Percentiles rank a stretch among this genome's conserved stretches.
Evolutionary conservation across 345 rosid species (phyloP).

Genomic region (Corymbia maculata): DNA sequence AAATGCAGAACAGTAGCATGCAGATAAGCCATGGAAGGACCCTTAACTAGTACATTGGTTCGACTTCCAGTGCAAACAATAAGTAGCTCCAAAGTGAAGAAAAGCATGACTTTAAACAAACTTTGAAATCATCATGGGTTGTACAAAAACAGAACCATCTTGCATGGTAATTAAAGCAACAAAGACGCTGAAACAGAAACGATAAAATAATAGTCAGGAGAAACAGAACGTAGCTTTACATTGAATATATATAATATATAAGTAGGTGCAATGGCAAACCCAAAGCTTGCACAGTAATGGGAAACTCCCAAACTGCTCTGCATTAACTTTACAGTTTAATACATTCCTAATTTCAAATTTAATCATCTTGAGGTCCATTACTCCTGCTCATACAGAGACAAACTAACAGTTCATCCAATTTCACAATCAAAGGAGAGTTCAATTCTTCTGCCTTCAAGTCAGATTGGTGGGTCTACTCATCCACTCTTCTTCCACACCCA

Average conservation of each 20-base stretch:
- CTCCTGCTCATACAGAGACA: not conserved
- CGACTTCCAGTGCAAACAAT: not conserved
- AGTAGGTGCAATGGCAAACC: not conserved
- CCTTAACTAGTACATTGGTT: not conserved
- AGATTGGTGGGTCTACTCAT: not conserved
- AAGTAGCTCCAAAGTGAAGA: not conserved
- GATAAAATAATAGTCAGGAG: not conserved
- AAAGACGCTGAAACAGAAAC: not conserved
- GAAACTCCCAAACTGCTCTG: not conserved
- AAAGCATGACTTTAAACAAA: not conserved
- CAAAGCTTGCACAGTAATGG: not conserved
- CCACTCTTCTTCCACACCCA: not conserved
- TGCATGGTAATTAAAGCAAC: not conserved
- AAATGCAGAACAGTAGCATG: not conserved
- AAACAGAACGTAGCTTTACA: not conserved
- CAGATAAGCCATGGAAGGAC: not conserved
- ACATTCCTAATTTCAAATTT: not conserved
- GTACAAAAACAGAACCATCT: not conserved
- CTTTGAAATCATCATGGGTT: not conserved
- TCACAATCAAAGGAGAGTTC: not conserved
- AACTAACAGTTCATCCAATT: not conserved
- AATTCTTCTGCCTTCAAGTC: not conserved
- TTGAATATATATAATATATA: not conserved
- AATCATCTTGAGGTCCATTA: not conserved
- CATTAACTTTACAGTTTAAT: not conserved